These are phyloP conservation scores for Yarrowia porcina DNA, from an alignment of 805 yeast species.

Conservation along the genomic window DNA sequence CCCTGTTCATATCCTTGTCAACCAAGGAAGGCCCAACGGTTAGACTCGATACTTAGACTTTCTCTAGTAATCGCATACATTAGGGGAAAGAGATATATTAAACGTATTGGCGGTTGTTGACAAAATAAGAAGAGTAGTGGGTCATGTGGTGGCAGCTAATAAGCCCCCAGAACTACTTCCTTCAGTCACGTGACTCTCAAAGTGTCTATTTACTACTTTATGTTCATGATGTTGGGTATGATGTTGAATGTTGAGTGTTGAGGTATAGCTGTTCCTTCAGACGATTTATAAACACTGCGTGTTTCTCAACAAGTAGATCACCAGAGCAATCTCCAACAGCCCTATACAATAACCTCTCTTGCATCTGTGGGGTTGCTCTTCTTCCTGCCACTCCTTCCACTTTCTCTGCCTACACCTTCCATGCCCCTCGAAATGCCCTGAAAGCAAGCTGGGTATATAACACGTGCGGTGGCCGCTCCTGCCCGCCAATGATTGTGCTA, in stretches of 20 bases:
- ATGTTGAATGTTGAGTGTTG: no score
- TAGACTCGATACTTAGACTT: background rate
- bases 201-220: background rate
- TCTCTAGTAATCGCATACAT: background rate
- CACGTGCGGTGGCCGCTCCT: background rate
- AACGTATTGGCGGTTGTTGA: background rate
- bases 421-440: constrained; percentile 1
- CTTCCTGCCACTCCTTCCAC: background rate
- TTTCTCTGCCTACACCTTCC: background rate
- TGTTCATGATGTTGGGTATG: background rate
- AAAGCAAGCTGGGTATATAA: background rate
- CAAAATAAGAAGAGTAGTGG: no score
- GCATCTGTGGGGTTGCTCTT: background rate
- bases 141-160: no score
- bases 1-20: background rate
- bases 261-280: no score
- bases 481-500: background rate
- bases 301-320: no score
- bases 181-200: background rate
- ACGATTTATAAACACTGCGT: no score
- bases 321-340: no score
- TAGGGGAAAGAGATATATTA: background rate
- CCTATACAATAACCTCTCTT: background rate
- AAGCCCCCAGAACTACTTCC: background rate
- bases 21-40: background rate